phyloP scores from a whole-genome alignment of 345 rosid genomes.

The Mercurialis annua region DNA sequence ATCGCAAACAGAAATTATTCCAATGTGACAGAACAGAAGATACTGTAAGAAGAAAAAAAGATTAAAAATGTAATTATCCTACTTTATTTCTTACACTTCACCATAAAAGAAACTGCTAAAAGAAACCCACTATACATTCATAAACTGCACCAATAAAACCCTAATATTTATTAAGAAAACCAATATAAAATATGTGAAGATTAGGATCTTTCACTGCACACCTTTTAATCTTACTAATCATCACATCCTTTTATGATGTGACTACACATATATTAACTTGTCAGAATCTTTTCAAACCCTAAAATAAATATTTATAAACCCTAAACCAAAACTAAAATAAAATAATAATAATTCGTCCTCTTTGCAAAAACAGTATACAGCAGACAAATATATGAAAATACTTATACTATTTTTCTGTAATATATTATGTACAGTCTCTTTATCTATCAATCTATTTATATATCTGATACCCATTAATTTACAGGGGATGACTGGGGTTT shows the following conservation, averaged over 20 bases:
- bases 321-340: constrained; percentile 5
- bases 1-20: background rate
- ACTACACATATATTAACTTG: constrained; percentile 33
- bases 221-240: constrained; percentile 41
- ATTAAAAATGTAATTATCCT: background rate
- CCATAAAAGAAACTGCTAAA: background rate
- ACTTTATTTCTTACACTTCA: background rate
- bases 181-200: too few species aligned
- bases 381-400: background rate
- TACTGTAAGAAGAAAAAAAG: background rate
- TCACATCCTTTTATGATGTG: constrained; percentile 53
- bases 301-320: too few species aligned
- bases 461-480: too few species aligned
- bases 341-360: background rate
- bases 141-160: too few species aligned
- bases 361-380: background rate
- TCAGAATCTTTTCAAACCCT: background rate
- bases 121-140: background rate
- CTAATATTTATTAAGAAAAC: too few species aligned
- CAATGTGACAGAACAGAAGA: background rate
- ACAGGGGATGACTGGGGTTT: too few species aligned
- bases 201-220: constrained; percentile 8
- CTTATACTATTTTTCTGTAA: background rate
- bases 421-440: too few species aligned
- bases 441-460: too few species aligned